A percentile compares a stretch with the other conserved stretches of the same genome.
Evolutionary conservation across 257 asterid genomes (phyloP).

Genomic region (Solanum peruvianum): DNA sequence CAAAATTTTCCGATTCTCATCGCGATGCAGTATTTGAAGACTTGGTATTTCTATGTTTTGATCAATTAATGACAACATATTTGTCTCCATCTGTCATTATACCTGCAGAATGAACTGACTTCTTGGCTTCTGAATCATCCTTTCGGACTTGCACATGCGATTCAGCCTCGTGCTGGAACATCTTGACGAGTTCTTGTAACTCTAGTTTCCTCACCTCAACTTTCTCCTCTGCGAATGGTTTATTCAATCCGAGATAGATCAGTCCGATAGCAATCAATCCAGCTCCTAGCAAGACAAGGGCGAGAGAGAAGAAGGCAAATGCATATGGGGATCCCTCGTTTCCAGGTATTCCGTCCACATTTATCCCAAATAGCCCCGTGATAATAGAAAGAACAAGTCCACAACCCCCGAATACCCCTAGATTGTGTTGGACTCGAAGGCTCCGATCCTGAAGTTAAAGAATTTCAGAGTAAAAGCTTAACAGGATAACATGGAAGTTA

Average conservation of each 20-base stretch:
- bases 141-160: constrained; percentile 87
- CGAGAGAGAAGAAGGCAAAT: constrained; percentile 59
- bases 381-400: constrained; percentile 85
- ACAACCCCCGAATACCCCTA: constrained; percentile 94
- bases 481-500: neutral
- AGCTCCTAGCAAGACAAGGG: constrained; percentile 48
- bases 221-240: constrained; percentile 55
- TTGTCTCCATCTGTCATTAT: neutral
- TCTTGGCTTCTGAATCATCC: constrained; percentile 15
- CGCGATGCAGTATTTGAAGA: neutral
- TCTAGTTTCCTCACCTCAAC: constrained; percentile 83
- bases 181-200: constrained; percentile 61
- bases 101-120: neutral
- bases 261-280: constrained; percentile 58
- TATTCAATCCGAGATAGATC: constrained; percentile 71
- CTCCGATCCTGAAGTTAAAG: constrained; percentile 58
- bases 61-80: neutral
- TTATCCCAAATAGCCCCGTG: constrained; percentile 88
- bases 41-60: neutral
- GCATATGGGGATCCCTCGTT: constrained; percentile 68
- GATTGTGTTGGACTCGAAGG: constrained; percentile 81
- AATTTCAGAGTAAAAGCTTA: neutral
- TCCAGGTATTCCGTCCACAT: constrained; percentile 96
- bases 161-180: constrained; percentile 92
- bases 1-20: neutral